Evolutionary conservation across 2,329 filamentous ascomycete species (phyloP).

Genomic region (Hypoxylon sp.): DNA sequence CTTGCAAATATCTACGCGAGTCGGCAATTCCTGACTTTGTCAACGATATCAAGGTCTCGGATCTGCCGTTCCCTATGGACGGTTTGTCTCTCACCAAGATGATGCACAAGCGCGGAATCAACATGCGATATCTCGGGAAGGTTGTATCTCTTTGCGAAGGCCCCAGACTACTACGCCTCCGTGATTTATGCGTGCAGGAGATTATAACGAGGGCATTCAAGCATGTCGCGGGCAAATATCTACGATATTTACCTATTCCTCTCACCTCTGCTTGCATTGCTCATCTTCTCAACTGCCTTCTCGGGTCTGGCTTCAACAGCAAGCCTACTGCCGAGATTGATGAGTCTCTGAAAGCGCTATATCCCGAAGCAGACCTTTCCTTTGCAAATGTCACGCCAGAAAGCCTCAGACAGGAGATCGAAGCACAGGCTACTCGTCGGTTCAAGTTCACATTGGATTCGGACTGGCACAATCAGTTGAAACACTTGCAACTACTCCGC

Average conservation of each 20-base stretch:
- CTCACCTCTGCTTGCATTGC: constrained; percentile 85
- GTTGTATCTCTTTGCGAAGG: constrained; percentile 80
- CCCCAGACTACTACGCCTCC: constrained; percentile 81
- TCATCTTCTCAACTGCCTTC: constrained; percentile 93
- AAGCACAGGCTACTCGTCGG: constrained; percentile 78
- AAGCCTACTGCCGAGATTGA: constrained; percentile 85
- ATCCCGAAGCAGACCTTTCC: constrained; percentile 83
- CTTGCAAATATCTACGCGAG: constrained; percentile 82
- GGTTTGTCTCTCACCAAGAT: constrained; percentile 90
- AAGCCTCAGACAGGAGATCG: constrained; percentile 76
- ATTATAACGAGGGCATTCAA: constrained; percentile 98
- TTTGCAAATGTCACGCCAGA: constrained; percentile 86
- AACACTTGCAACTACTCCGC: constrained; percentile 86
- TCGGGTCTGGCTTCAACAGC: constrained; percentile 82
- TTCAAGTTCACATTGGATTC: constrained; percentile 82
- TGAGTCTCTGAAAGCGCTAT: constrained; percentile 78
- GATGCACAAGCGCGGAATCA: constrained; percentile 97
- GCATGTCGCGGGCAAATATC: constrained; percentile 84
- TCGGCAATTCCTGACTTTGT: constrained; percentile 88
- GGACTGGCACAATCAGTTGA: constrained; percentile 77
- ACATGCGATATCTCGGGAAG: constrained; percentile 94
- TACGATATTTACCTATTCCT: constrained; percentile 83
- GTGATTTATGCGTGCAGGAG: constrained; percentile 85
- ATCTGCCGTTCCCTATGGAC: constrained; percentile 98
- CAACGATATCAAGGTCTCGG: constrained; percentile 88